Evolutionary conservation across 2,329 filamentous ascomycete species (phyloP).

Genomic region (Colletotrichum caudatum): DNA sequence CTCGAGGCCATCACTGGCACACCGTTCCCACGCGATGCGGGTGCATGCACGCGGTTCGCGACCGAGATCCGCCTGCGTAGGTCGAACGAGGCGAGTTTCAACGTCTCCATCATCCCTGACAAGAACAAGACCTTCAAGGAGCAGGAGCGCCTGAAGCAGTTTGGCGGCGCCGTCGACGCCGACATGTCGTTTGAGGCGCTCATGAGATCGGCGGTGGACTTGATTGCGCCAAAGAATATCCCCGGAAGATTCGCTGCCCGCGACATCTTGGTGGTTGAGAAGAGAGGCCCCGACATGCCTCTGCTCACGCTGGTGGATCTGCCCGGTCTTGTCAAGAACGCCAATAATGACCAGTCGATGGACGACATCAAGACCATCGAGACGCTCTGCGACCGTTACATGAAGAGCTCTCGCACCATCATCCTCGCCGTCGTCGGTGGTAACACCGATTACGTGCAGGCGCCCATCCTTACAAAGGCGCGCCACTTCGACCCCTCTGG

Average conservation of each 20-base stretch:
- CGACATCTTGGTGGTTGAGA: slow-evolving; percentile 69
- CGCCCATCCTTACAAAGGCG: slow-evolving; percentile 63
- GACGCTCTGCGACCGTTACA: slow-evolving; percentile 64
- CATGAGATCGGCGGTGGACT: slow-evolving; percentile 63
- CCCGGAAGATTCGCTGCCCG: slow-evolving; percentile 64
- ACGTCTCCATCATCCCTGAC: slow-evolving; percentile 68
- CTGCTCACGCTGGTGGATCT: slow-evolving; percentile 72
- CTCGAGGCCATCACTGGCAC: slow-evolving; percentile 73
- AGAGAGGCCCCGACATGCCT: slow-evolving; percentile 69
- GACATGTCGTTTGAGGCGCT: slow-evolving; percentile 62
- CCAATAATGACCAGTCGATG: slow-evolving; percentile 64
- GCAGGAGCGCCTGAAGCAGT: slow-evolving; percentile 60
- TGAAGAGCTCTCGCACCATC: slow-evolving; percentile 67
- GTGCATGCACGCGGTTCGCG: slow-evolving; percentile 71
- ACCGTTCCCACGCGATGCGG: slow-evolving; percentile 69
- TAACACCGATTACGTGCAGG: slow-evolving; percentile 67
- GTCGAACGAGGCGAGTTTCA: slow-evolving; percentile 58
- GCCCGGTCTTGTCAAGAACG: slow-evolving; percentile 68
- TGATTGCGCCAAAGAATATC: slow-evolving; percentile 63
- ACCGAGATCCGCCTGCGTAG: slow-evolving; percentile 69
- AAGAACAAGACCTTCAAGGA: slow-evolving; percentile 60
- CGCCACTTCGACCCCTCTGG: slow-evolving; percentile 63
- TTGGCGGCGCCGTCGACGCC: slow-evolving; percentile 59
- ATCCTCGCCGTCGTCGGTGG: slow-evolving; percentile 68
- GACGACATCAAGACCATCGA: slow-evolving; percentile 66